phyloP scores from a whole-genome alignment of 345 rosid genomes.

The Excoecaria agallocha region DNA sequence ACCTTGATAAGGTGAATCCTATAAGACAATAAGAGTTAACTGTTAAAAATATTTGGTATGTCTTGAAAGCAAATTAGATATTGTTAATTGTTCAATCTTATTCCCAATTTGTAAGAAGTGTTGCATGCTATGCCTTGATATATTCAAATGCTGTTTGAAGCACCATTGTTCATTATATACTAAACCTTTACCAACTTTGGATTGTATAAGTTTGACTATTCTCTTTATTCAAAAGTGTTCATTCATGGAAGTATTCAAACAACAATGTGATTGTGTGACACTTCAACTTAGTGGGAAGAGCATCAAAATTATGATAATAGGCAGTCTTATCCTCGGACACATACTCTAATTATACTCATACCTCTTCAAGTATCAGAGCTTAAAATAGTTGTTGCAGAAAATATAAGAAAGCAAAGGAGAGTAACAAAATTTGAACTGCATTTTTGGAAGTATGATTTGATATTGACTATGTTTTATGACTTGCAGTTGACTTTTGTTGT shows the following conservation, averaged over 20 bases:
- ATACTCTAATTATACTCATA: too few species aligned
- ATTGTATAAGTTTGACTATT: neutral
- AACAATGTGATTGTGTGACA: neutral
- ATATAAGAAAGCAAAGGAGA: neutral
- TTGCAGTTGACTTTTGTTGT: neutral
- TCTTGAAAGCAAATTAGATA: neutral
- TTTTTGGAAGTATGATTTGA: neutral
- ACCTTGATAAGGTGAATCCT: too few species aligned
- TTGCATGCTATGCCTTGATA: neutral
- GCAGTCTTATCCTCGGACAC: too few species aligned
- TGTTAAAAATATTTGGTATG: neutral
- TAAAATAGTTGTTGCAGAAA: neutral
- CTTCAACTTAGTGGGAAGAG: neutral
- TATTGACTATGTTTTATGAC: neutral
- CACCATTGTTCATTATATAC: neutral
- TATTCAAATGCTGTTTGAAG: neutral
- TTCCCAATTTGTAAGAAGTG: neutral
- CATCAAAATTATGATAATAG: neutral
- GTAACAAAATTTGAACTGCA: neutral
- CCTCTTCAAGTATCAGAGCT: too few species aligned
- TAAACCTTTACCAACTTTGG: neutral
- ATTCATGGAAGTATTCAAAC: neutral
- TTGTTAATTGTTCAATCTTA: neutral
- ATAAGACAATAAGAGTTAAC: neutral
- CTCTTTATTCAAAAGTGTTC: neutral